These are phyloP conservation scores for Dothideomycetes sp. DNA, from an alignment of 2,329 filamentous ascomycete genomes.

Conservation along the genomic window DNA sequence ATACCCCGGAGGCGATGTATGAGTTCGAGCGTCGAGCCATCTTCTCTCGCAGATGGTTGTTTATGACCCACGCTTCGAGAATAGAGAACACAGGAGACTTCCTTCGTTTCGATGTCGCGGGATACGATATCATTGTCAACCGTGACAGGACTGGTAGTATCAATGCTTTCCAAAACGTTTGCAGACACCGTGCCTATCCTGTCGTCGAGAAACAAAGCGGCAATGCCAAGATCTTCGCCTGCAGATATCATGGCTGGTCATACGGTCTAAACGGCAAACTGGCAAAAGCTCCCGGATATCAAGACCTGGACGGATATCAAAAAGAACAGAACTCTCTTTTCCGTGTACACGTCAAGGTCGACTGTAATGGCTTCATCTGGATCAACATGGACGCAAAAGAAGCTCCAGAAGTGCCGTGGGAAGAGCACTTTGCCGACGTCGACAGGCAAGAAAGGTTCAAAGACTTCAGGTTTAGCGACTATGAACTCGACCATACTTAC, in stretches of 20 bases:
- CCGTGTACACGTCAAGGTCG: slow-evolving; percentile 46
- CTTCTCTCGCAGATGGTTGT: slow-evolving; percentile 47
- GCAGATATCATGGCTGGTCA: slow-evolving; percentile 56
- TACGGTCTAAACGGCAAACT: slow-evolving; percentile 50
- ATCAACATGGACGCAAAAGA: slow-evolving; percentile 44
- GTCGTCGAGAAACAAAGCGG: slow-evolving; percentile 46
- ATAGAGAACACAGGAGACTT: slow-evolving; percentile 47
- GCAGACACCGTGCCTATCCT: slow-evolving; percentile 52
- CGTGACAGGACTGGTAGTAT: slow-evolving; percentile 44
- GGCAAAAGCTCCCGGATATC: slow-evolving; percentile 52
- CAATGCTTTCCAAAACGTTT: slow-evolving; percentile 55
- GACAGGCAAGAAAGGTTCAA: slow-evolving; percentile 38
- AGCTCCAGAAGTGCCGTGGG: slow-evolving; percentile 40
- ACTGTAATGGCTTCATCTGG: slow-evolving; percentile 49
- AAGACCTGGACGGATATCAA: slow-evolving; percentile 47
- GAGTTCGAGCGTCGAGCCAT: slow-evolving; percentile 38
- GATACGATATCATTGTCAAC: slow-evolving; percentile 36
- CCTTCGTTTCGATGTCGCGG: slow-evolving; percentile 44
- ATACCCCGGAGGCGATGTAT: slow-evolving; percentile 34
- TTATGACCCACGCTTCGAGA: slow-evolving; percentile 45
- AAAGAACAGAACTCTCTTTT: slow-evolving; percentile 48
- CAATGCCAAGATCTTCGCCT: slow-evolving; percentile 45
- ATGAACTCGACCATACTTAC: slow-evolving; percentile 48
- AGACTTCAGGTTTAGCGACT: slow-evolving; percentile 43
- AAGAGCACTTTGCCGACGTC: slow-evolving; percentile 41